phyloP scores from a whole-genome alignment of 2,329 filamentous ascomycete genomes.

The Raffaelea deltoideospora region DNA sequence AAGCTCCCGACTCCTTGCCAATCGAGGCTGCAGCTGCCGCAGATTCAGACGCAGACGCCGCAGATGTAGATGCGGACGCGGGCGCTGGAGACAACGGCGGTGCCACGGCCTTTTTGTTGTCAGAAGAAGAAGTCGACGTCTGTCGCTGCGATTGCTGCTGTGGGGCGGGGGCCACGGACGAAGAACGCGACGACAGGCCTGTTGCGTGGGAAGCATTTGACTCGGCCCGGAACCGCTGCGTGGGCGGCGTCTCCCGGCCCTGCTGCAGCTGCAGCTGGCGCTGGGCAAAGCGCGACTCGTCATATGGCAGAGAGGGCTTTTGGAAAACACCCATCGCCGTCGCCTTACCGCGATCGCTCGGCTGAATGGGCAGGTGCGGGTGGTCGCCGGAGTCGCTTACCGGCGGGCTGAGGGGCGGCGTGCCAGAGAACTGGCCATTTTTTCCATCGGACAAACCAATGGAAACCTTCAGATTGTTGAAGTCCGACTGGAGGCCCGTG shows the following conservation, averaged over 20 bases:
- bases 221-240: conserved; percentile 27
- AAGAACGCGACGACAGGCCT: conserved; percentile 27
- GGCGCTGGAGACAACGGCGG: no score
- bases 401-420: conserved; percentile 49
- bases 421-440: conserved; percentile 18
- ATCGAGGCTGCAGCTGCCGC: neutral
- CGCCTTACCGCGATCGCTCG: conserved; percentile 66
- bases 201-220: conserved; percentile 25
- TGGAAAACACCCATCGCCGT: conserved; percentile 52
- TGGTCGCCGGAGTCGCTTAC: conserved; percentile 58
- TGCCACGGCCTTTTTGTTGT: neutral
- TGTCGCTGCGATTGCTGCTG: conserved; percentile 13
- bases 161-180: conserved; percentile 25
- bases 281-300: conserved; percentile 73
- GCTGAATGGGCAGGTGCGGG: conserved; percentile 48
- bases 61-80: no score
- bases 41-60: conserved; percentile 8
- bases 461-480: conserved; percentile 9
- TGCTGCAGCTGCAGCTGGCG: conserved; percentile 69
- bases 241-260: conserved; percentile 51
- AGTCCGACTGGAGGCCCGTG: conserved; percentile 18
- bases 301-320: conserved; percentile 61
- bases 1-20: neutral
- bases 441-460: conserved; percentile 21
- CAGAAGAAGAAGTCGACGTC: conserved; percentile 9